These are phyloP conservation scores for Astrothelium macrocarpum DNA, from an alignment of 495 filamentous ascomycete genomes.

Conservation along the genomic window DNA sequence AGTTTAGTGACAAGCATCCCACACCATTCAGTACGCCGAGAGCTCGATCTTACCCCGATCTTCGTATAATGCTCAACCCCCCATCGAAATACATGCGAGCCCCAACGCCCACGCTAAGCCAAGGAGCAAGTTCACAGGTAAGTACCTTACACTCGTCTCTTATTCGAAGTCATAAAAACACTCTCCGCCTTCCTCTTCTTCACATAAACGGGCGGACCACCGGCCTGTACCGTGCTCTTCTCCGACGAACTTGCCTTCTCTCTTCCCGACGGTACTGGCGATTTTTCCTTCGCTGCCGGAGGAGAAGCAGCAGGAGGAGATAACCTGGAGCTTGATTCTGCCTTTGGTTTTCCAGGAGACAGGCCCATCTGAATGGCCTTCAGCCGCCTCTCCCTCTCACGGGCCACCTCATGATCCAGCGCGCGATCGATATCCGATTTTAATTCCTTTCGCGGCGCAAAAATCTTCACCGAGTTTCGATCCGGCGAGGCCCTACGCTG, in stretches of 20 bases:
- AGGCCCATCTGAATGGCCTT: slow-evolving; percentile 3
- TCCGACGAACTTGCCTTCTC: not conserved
- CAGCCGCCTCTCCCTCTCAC: not conserved
- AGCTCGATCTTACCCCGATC: not conserved
- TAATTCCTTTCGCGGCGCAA: not conserved
- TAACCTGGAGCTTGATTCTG: not conserved
- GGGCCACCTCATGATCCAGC: not conserved
- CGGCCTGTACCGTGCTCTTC: not conserved
- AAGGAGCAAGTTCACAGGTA: not conserved
- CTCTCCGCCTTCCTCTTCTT: not conserved
- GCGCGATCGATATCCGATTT: not conserved
- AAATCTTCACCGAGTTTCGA: not conserved
- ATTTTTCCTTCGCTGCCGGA: not conserved
- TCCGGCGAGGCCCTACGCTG: not conserved
- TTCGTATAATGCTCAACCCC: not conserved
- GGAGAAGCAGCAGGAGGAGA: not conserved
- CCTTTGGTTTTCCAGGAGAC: not conserved
- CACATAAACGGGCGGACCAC: not conserved
- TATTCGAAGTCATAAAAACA: slow-evolving; percentile 3
- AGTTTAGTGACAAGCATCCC: no score
- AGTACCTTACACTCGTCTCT: not conserved
- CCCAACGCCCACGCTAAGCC: not conserved
- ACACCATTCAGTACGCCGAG: not conserved
- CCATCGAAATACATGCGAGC: not conserved
- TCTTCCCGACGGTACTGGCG: not conserved